Conservation (phyloP, 78 protist genomes). For the Dictyostelium intermedium region DNA sequence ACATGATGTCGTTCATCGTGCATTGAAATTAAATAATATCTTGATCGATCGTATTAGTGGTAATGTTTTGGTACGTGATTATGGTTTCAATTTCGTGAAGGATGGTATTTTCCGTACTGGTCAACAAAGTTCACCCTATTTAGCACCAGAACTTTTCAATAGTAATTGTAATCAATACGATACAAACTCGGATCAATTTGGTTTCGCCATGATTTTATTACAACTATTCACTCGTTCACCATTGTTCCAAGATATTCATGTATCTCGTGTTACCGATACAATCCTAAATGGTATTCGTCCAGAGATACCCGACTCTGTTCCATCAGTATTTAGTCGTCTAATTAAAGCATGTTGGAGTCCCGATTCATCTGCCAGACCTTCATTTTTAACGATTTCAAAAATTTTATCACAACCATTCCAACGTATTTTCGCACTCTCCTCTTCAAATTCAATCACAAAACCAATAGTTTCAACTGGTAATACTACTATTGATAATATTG, state of each 20-base stretch:
- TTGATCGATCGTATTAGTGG: not conserved
- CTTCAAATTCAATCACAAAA: not conserved
- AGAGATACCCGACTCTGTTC: slow-evolving; percentile 42
- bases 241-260: not conserved
- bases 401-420: slow-evolving; percentile 48
- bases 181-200: slow-evolving; percentile 33
- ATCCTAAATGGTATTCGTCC: slow-evolving; percentile 51
- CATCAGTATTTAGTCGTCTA: slow-evolving; percentile 61
- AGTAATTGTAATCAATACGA: not conserved
- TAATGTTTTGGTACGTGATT: slow-evolving; percentile 1
- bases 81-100: slow-evolving; percentile 3
- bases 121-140: slow-evolving; percentile 2
- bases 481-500: not conserved
- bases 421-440: slow-evolving; percentile 19
- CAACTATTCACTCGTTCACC: slow-evolving; percentile 15
- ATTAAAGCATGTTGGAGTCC: slow-evolving; percentile 77
- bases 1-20: slow-evolving; percentile 17
- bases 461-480: not conserved
- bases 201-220: slow-evolving; percentile 22
- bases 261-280: not conserved
- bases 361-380: slow-evolving; percentile 58
- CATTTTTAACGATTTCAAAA: slow-evolving; percentile 24
- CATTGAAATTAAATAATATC: slow-evolving; percentile 33
- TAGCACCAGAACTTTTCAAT: slow-evolving; percentile 44
- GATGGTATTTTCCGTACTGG: slow-evolving; percentile 11